These are phyloP conservation scores for Penicillium sp. DNA, from an alignment of 2,329 filamentous ascomycete genomes.

Conservation along the genomic window DNA sequence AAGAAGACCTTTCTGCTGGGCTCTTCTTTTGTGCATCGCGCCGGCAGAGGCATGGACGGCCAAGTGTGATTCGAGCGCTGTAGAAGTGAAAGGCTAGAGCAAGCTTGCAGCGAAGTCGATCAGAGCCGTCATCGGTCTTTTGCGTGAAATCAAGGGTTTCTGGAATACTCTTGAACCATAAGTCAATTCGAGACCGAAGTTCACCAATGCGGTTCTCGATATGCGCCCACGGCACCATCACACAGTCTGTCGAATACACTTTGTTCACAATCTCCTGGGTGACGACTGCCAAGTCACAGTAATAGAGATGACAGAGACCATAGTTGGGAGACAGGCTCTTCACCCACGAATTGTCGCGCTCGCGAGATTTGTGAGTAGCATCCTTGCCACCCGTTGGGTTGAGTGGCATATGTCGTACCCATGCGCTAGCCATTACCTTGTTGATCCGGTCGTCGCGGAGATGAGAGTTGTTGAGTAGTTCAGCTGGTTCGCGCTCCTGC, in stretches of 20 bases:
- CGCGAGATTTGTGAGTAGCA: slow-evolving; percentile 24
- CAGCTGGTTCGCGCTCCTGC: slow-evolving; percentile 35
- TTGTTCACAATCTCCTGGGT: slow-evolving; percentile 46
- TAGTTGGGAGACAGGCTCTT: slow-evolving; percentile 39
- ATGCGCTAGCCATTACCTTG: slow-evolving; percentile 34
- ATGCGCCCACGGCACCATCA: slow-evolving; percentile 44
- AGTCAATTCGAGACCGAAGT: slow-evolving; percentile 42
- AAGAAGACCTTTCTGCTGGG: slow-evolving; percentile 30
- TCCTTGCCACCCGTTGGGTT: slow-evolving; percentile 35
- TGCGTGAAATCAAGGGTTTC: slow-evolving; percentile 41
- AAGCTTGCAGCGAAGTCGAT: slow-evolving; percentile 44
- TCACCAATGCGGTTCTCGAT: slow-evolving; percentile 46
- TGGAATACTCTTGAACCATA: slow-evolving; percentile 45
- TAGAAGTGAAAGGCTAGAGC: slow-evolving; percentile 50
- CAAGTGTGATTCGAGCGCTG: slow-evolving; percentile 48
- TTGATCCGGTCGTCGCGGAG: slow-evolving; percentile 40
- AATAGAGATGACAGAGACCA: slow-evolving; percentile 44
- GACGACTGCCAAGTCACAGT: slow-evolving; percentile 45
- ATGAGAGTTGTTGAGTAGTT: slow-evolving; percentile 36
- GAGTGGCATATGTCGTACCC: slow-evolving; percentile 35
- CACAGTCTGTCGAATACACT: slow-evolving; percentile 47
- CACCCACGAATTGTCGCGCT: slow-evolving; percentile 39
- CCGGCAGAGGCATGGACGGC: slow-evolving; percentile 52
- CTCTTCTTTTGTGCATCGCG: slow-evolving; percentile 40
- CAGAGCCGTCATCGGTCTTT: slow-evolving; percentile 37